These are phyloP conservation scores for Megacollybia marginata DNA, from an alignment of 768 basidiomycete genomes.

Conservation along the genomic window DNA sequence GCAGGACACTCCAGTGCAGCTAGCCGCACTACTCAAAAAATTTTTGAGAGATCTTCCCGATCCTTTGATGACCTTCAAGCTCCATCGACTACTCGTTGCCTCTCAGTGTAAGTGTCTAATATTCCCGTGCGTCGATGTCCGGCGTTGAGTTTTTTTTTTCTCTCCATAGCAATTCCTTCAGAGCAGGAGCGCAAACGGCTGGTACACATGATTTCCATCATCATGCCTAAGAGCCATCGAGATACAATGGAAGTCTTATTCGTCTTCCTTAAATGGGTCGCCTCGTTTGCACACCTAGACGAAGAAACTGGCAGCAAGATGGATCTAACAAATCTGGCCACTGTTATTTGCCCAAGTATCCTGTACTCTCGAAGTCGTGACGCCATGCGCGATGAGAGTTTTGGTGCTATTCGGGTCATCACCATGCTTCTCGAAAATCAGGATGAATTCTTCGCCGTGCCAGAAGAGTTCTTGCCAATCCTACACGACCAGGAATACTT, in stretches of 20 bases:
- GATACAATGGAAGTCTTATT: slow-evolving; percentile 98
- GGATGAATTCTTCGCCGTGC: slow-evolving; percentile 94
- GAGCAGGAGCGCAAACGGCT: slow-evolving; percentile 76
- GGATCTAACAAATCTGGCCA: slow-evolving; percentile 93
- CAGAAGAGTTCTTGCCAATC: slow-evolving; percentile 80
- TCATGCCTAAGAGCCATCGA: slow-evolving; percentile 89
- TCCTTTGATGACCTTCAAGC: slow-evolving; percentile 89
- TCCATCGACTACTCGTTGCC: slow-evolving; percentile 82
- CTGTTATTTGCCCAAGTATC: slow-evolving; percentile 97
- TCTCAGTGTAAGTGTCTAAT: slow-evolving; percentile 65
- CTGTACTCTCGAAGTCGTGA: slow-evolving; percentile 84
- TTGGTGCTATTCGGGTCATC: slow-evolving; percentile 79
- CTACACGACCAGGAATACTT: slow-evolving; percentile 93
- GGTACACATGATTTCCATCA: slow-evolving; percentile 77
- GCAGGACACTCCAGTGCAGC: slow-evolving; percentile 93
- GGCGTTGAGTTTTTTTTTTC: slow-evolving; percentile 3
- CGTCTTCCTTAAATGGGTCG: slow-evolving; percentile 99
- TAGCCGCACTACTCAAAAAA: slow-evolving; percentile 95
- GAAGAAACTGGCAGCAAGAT: slow-evolving; percentile 97
- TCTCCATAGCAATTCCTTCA: slow-evolving; percentile 52
- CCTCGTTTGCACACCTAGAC: slow-evolving; percentile 96
- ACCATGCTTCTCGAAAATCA: slow-evolving; percentile 86
- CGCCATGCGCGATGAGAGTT: slow-evolving; percentile 88
- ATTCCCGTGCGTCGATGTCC: background rate
- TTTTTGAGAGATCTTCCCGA: slow-evolving; percentile 96